Evolutionary conservation across 768 basidiomycete genomes (phyloP), one percentile per base, ranked within the genome.

Genomic region (Boletus patriciae): DNA sequence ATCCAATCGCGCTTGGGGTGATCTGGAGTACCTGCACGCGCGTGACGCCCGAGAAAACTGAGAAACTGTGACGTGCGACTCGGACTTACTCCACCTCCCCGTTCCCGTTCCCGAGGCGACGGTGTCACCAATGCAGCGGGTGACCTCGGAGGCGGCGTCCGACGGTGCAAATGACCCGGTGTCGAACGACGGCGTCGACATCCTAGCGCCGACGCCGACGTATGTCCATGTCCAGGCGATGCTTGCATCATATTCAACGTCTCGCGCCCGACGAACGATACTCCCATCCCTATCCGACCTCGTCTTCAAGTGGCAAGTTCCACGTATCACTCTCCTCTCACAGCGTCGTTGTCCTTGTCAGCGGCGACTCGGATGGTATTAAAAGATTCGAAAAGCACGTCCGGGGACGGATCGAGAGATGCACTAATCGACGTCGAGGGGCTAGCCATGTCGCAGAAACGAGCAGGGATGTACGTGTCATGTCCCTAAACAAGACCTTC

Each of bases 101-200:
- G 61, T 48, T 72, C 70, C 25, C 25, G 25, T 25, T 25, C 25
- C 2, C 61, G 66, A 16, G 69, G 62, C 1, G 73, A 69, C 6
- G 70, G 65, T 8, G 72, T 72, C 18, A 69, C 41, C 2, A 72
- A 66, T 13, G 66, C 58, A 13, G 69, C 70, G 16, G 78, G 74
- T 2, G 71, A 67, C n/a, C 73, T 69, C n/a, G 77, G 75, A n/a
- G 78, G 80, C 33, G 75, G 70, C 52, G 78, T 59, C n/a, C n/a
- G n/a, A n/a, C 55, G 59, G 71, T 46, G 66, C 59, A 31, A 64
- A 51, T 12, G 68, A 69, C 12, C 57, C 49, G 0, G 76, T 77
- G 31, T 85, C 83, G 8, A 81, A 66, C 13, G 88, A 90, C 4
- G 86, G 78, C n/a, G 83, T 74, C 9, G 90, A 88, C 57, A 86